Evolutionary conservation across 306 rosid genomes (phyloP), one percentile per base, ranked within the genome.

Genomic region (Cucumis cinereus): DNA sequence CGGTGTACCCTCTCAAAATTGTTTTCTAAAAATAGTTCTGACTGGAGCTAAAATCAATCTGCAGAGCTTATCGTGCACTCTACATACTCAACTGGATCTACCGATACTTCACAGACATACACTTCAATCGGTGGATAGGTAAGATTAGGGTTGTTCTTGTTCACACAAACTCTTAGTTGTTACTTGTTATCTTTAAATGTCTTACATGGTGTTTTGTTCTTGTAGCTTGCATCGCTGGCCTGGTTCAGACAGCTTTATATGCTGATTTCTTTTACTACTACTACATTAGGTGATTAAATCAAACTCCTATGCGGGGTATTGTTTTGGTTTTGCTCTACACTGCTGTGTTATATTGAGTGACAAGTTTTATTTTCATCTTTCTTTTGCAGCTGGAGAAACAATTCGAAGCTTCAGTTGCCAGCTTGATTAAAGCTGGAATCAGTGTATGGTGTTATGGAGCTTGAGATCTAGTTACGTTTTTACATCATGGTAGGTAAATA

Each of bases 191-290:
- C 35, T 50, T 6, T 28, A 43, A n/a, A 79, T 79, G 55, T 68
- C 70, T 73, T 24, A 59, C 77, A 56, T 60, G n/a, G 30, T 14
- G 15, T 72, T 14, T 14, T 33, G 8, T 79, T 79, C 69, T 75
- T 80, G 85, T 83, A 94, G 99, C 99, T 52, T 88, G 89, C 53
- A 3, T 88, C 45, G 87, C 97, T 1, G 97, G 99, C 70, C 85
- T 92, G 83, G 87, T 92, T 86, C 99, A 94, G 88, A 90, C 99
- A 2, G 97, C 96, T 71, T 77, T 94, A 55, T 94, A 94, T 79
- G 97, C 92, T 30, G 99, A 94, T 87, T 94, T 94, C 90, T 94
- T 94, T 88, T 94, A 92, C 86, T 94, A 89, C 87, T 94, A 94
- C 82, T 94, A 88, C 78, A 76, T 87, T 78, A 94, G 98, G 98